phyloP scores from a whole-genome alignment of 129 eudicot genomes.

The Chrysanthemum lavandulifolium region DNA sequence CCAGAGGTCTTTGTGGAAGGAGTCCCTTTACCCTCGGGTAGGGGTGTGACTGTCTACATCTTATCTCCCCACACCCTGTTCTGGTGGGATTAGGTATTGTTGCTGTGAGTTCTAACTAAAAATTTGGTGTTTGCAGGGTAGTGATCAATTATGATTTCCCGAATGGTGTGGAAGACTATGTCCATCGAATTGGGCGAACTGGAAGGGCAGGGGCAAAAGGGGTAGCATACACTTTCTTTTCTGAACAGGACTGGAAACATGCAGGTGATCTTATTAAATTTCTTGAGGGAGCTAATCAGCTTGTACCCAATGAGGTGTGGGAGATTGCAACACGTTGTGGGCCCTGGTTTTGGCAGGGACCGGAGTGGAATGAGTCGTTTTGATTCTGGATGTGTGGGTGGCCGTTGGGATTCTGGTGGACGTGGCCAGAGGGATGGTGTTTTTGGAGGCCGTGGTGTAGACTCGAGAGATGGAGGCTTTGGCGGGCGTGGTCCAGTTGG shows the following conservation, averaged over 20 bases:
- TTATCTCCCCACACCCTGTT: no score
- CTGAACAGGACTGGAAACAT: slow-evolving; percentile 92
- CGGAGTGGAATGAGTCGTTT: slow-evolving; percentile 36
- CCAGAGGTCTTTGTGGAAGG: neutral
- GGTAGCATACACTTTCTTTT: slow-evolving; percentile 73
- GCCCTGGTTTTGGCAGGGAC: slow-evolving; percentile 66
- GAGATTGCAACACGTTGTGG: slow-evolving; percentile 86
- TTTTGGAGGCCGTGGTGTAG: slow-evolving; percentile 44
- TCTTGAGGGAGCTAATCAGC: slow-evolving; percentile 92
- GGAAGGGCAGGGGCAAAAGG: slow-evolving; percentile 99
- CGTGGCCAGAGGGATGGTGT: slow-evolving; percentile 54
- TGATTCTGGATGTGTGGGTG: no score
- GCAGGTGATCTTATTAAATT: slow-evolving; percentile 77
- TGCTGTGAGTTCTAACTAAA: neutral
- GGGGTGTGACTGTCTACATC: no score
- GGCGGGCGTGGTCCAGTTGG: slow-evolving; percentile 39
- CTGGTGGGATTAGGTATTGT: no score
- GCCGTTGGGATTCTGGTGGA: slow-evolving; percentile 34
- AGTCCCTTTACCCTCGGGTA: no score
- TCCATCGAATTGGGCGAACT: slow-evolving; percentile 91
- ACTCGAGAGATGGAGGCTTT: slow-evolving; percentile 31
- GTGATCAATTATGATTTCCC: slow-evolving; percentile 94
- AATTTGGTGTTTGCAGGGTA: slow-evolving; percentile 46
- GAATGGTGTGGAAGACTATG: slow-evolving; percentile 89
- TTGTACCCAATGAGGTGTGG: slow-evolving; percentile 65